Conservation (phyloP, 805 yeast genomes). For the Zygosaccharomyces lentus region DNA sequence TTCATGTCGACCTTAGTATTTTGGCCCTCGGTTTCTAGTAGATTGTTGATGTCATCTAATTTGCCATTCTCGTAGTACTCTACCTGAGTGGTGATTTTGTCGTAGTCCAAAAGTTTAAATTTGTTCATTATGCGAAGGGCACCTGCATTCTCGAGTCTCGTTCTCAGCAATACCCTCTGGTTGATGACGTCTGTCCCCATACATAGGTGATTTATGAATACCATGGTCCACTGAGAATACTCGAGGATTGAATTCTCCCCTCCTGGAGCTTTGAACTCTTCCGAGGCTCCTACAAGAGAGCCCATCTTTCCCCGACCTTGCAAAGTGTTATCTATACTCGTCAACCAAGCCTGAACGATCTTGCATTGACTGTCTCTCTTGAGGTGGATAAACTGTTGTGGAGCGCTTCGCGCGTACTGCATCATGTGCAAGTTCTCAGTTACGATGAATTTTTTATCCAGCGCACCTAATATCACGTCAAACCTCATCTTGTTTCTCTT, state of each 20-base stretch:
- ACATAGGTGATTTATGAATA: conserved; percentile 33
- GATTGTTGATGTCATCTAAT: conserved; percentile 33
- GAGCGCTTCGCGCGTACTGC: conserved; percentile 16
- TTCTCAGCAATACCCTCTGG: conserved; percentile 33
- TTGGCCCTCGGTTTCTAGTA: conserved; percentile 23
- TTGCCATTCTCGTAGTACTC: conserved; percentile 51
- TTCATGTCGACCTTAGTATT: conserved; percentile 42
- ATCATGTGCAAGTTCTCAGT: conserved; percentile 29
- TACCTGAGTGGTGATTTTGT: conserved; percentile 61
- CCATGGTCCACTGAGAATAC: conserved; percentile 32
- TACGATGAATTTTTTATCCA: conserved; percentile 36
- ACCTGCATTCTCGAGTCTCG: conserved; percentile 33
- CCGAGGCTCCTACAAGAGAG: conserved; percentile 87
- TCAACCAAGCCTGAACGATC: conserved; percentile 66
- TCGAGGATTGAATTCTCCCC: conserved; percentile 41
- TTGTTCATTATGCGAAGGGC: conserved; percentile 36
- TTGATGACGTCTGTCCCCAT: conserved; percentile 26
- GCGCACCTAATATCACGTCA: conserved; percentile 34
- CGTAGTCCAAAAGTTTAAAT: conserved; percentile 55
- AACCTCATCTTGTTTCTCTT: conserved; percentile 46
- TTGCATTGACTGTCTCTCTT: conserved; percentile 24
- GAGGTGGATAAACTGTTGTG: conserved; percentile 20
- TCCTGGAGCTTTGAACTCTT: conserved; percentile 53
- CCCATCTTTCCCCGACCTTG: conserved; percentile 89
- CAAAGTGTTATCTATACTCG: conserved; percentile 58